These are phyloP conservation scores for Candida yuanshanica DNA, from an alignment of 805 yeast species.

Conservation along the genomic window DNA sequence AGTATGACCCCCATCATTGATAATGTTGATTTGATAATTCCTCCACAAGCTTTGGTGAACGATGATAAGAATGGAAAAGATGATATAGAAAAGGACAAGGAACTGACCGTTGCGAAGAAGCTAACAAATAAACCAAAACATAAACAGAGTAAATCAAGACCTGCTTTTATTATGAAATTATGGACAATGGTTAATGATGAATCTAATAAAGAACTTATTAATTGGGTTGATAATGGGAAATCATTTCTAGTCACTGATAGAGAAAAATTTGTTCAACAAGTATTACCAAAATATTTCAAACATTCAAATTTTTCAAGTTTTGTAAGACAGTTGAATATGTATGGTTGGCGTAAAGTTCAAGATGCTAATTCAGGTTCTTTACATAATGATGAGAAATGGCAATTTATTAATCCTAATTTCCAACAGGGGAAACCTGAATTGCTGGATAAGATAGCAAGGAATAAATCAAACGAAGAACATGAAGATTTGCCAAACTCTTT, in stretches of 20 bases:
- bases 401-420: constrained; percentile 81
- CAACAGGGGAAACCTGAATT: constrained; percentile 74
- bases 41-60: neutral
- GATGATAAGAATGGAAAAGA: neutral
- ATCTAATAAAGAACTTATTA: constrained; percentile 59
- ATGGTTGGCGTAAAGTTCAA: constrained; percentile 98
- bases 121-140: neutral
- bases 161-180: constrained; percentile 88
- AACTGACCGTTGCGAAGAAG: neutral
- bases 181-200: constrained; percentile 95
- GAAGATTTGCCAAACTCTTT: constrained; percentile 6
- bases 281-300: constrained; percentile 89
- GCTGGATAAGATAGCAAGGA: constrained; percentile 79
- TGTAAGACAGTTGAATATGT: constrained; percentile 95
- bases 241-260: constrained; percentile 81
- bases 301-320: constrained; percentile 94
- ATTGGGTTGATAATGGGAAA: constrained; percentile 83
- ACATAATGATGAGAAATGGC: constrained; percentile 76
- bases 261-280: constrained; percentile 73
- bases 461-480: constrained; percentile 35
- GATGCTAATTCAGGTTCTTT: constrained; percentile 77
- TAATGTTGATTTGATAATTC: neutral
- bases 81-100: too few species aligned
- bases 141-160: constrained; percentile 44
- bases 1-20: neutral